Percentiles rank a stretch among this genome's conserved stretches.
phyloP scores from a whole-genome alignment of 2,329 filamentous ascomycete genomes.

The Pseudogymnoascus sp. region DNA sequence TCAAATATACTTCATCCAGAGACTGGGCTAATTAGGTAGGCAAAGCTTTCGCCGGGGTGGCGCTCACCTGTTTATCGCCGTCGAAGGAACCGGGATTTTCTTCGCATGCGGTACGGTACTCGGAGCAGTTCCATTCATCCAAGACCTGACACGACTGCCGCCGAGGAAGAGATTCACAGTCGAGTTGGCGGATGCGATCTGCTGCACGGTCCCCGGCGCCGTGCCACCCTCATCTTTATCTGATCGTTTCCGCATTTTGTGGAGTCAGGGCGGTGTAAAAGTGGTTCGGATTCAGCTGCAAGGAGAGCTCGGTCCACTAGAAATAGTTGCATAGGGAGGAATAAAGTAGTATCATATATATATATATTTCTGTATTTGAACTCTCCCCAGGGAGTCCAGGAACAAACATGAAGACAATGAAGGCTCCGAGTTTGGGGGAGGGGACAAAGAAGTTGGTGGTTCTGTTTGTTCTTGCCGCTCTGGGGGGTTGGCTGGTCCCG shows the following conservation, averaged over 20 bases:
- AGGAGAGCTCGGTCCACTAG: no score
- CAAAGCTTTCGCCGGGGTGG: neutral
- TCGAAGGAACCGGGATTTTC: neutral
- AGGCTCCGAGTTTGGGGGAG: no score
- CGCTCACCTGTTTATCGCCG: no score
- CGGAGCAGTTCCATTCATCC: slow-evolving; percentile 27
- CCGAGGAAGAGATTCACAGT: slow-evolving; percentile 30
- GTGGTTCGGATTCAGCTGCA: neutral
- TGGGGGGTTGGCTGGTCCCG: no score
- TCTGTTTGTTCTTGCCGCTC: no score
- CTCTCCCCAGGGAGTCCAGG: neutral
- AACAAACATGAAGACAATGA: neutral
- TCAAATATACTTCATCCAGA: slow-evolving; percentile 8
- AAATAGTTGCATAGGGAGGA: no score
- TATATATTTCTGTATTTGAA: no score
- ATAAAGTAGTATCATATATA: no score
- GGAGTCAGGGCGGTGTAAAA: neutral
- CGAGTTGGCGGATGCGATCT: slow-evolving; percentile 28
- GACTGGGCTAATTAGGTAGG: no score
- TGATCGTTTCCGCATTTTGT: slow-evolving; percentile 26
- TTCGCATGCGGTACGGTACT: slow-evolving; percentile 24
- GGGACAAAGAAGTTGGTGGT: neutral
- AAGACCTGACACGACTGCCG: slow-evolving; percentile 23
- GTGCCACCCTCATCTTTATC: slow-evolving; percentile 23
- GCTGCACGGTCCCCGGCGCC: slow-evolving; percentile 15